Evolutionary conservation across 306 rosid species (phyloP).

Genomic region (Begonia masoniana): DNA sequence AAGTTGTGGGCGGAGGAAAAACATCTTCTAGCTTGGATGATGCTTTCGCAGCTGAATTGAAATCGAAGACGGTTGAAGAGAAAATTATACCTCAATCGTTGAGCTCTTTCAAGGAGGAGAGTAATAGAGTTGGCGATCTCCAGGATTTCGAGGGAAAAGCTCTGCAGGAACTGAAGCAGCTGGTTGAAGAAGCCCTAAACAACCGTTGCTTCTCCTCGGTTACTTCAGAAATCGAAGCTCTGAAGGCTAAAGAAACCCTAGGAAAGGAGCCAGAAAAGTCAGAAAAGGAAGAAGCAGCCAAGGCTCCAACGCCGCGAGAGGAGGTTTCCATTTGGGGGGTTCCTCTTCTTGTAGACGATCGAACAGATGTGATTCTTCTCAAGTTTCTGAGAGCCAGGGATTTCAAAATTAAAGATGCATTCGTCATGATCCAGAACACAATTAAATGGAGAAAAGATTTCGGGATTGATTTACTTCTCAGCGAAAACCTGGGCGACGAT

Average conservation of each 20-base stretch:
- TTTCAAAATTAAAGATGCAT: conserved; percentile 55
- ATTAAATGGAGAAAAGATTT: conserved; percentile 62
- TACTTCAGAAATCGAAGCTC: conserved; percentile 10
- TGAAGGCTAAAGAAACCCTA: conserved; percentile 18
- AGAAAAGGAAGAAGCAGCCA: not conserved
- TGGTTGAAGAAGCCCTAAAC: conserved; percentile 25
- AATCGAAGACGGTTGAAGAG: conserved; percentile 8
- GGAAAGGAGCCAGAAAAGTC: conserved; percentile 16
- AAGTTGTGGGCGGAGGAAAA: conserved; percentile 4
- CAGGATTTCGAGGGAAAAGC: conserved; percentile 38
- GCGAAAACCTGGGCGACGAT: conserved; percentile 69
- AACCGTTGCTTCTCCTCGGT: conserved; percentile 12
- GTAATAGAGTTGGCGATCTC: conserved; percentile 59
- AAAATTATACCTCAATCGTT: conserved; percentile 28
- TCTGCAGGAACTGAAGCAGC: conserved; percentile 34
- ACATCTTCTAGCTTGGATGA: conserved; percentile 13
- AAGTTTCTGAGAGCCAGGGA: conserved; percentile 87
- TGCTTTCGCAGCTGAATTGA: conserved; percentile 14
- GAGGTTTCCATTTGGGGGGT: conserved; percentile 70
- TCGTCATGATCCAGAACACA: conserved; percentile 50
- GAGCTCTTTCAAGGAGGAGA: conserved; percentile 71
- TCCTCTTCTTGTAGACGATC: conserved; percentile 61
- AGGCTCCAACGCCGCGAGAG: conserved; percentile 3
- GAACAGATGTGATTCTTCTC: conserved; percentile 64
- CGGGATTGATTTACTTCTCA: conserved; percentile 46